Base-by-base conservation (phyloP, 192 early-diverging fungal genomes). In the Phycomyces nitens region DNA sequence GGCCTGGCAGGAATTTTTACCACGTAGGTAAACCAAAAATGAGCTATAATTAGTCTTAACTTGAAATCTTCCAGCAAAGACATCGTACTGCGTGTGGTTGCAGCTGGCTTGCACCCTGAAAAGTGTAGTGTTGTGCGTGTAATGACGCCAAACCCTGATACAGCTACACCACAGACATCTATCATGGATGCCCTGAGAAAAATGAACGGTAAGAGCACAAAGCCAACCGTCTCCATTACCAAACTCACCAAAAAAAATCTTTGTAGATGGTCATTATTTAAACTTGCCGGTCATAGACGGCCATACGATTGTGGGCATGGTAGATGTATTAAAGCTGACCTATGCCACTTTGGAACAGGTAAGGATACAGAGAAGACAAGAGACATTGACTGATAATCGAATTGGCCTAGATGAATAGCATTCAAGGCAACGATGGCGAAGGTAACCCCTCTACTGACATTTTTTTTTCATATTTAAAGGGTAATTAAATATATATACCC, bases 51-150 rank as follows among this genome's bases (percentile, higher is more conserved):
- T 39, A 24, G 39, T 52, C 41, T 50, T 41, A 53, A 22, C 23
- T 40, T 14, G 18, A 7, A 24, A 14, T 21, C 41, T 3, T 24
- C 0, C 53, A 66, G 68, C 18, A 76, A 91, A 70, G 91, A 94
- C 72, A 84, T 94, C 56, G 92, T 94, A 42, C 83, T 94, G 53
- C 86, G 92, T 59, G 92, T 94, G 20, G 89, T 94, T 65, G 92
- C 92, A 34, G 92, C 91, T 64, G 86, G 90, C 16, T 76, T 97
- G 54, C 89, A 94, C 69, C 94, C 97, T 62, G 80, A 80, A 54
- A 92, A 86, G 24, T 96, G 94, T 69, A 88, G 89, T 50, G 95
- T 99, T 41, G 92, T 96, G 23, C 89, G 95, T 67, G 97, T 99
- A 14, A 99, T 99, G 97, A 94, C 92, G 8, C 92, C 92, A 56